Evolutionary conservation across 805 yeast species (phyloP).

Genomic region (Saturnispora kantuleensis): DNA sequence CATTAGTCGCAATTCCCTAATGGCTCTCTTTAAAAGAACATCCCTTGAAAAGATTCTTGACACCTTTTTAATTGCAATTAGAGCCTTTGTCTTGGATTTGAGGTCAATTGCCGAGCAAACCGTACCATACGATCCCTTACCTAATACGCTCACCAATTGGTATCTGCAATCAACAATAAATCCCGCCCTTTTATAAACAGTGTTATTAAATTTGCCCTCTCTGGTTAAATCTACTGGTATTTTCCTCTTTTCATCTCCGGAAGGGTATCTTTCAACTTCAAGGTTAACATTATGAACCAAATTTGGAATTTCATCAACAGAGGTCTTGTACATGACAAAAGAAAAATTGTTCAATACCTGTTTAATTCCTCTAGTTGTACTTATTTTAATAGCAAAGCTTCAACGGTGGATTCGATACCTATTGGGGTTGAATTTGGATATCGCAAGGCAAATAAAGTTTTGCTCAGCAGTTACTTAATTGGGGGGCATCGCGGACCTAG

Average conservation of each 20-base stretch:
- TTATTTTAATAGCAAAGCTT: neutral
- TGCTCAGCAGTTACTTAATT: too few relatives aligned
- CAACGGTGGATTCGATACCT: too few relatives aligned
- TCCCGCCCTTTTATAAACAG: conserved; percentile 41
- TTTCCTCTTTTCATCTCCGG: neutral
- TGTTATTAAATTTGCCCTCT: conserved; percentile 9
- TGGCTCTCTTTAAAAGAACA: conserved; percentile 64
- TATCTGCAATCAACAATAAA: conserved; percentile 59
- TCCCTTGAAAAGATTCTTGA: conserved; percentile 58
- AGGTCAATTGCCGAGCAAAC: conserved; percentile 67
- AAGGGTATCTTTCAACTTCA: too few relatives aligned
- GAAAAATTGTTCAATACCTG: too few relatives aligned
- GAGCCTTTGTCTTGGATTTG: conserved; percentile 27
- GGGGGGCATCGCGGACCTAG: too few relatives aligned
- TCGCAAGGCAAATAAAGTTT: too few relatives aligned
- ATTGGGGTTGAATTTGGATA: too few relatives aligned
- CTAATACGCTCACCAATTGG: conserved; percentile 47
- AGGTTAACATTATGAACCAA: too few relatives aligned
- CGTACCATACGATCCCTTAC: conserved; percentile 80
- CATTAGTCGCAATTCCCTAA: conserved; percentile 77
- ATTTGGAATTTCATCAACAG: neutral
- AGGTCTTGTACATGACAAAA: neutral
- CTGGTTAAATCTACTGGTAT: neutral
- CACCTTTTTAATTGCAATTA: conserved; percentile 74
- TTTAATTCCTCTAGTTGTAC: neutral